Evolutionary conservation across 2,329 filamentous ascomycete genomes (phyloP).

Genomic region (Ceratocystis papillata): DNA sequence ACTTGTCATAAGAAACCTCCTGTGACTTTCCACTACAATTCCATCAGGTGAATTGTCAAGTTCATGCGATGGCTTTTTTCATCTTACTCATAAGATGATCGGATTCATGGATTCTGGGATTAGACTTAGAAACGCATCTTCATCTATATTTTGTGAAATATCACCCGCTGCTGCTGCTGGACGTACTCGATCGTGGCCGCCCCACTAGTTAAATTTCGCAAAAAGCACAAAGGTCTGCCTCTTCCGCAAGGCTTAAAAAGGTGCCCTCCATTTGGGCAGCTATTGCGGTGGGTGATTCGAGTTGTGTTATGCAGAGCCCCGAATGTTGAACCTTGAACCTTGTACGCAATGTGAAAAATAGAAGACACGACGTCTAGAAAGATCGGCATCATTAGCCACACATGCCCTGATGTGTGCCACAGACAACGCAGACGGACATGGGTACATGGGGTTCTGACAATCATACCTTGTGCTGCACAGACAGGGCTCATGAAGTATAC

Average conservation of each 20-base stretch:
- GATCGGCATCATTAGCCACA: conserved; percentile 17
- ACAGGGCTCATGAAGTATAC: conserved; percentile 8
- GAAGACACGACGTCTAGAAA: conserved; percentile 17
- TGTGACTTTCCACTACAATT: too few relatives aligned
- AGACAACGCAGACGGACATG: conserved; percentile 12
- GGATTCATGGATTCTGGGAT: neutral
- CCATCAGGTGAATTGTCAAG: too few relatives aligned
- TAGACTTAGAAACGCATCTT: neutral
- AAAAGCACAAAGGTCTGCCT: neutral
- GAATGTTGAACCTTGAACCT: conserved; percentile 15
- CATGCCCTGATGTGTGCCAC: conserved; percentile 13
- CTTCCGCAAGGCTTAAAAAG: neutral
- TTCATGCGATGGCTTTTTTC: neutral
- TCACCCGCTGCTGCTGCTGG: neutral
- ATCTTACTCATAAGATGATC: neutral
- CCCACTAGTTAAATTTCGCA: neutral
- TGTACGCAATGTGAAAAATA: conserved; percentile 10
- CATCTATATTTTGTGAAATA: neutral
- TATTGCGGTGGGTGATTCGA: neutral
- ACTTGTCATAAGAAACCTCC: too few relatives aligned
- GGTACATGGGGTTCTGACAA: conserved; percentile 8
- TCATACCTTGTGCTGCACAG: conserved; percentile 13
- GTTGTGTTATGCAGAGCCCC: neutral
- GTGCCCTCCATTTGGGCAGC: neutral
- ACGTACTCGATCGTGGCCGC: neutral